A percentile compares a stretch with the other conserved stretches of the same genome.
Conservation (phyloP, 257 asterid genomes). For the Scutellaria barbata region DNA sequence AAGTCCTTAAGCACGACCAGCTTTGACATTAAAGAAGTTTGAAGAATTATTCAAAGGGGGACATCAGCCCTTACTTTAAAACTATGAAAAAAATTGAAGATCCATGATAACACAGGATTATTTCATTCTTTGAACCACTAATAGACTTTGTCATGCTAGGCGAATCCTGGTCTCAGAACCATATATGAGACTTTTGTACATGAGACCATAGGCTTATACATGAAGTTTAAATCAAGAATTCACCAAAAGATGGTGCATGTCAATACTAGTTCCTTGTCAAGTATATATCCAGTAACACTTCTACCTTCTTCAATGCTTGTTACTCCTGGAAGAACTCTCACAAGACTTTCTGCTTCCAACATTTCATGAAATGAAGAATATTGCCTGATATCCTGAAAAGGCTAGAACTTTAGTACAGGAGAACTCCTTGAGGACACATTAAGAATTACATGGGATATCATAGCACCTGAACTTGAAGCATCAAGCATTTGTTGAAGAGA, state of each 20-base stretch:
- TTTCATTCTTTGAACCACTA: too few relatives aligned
- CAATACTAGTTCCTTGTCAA: not conserved
- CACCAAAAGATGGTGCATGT: not conserved
- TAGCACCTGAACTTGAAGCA: slow-evolving; percentile 82
- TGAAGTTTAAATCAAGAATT: not conserved
- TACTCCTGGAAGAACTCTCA: slow-evolving; percentile 82
- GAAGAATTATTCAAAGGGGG: too few relatives aligned
- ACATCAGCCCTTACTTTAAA: not conserved
- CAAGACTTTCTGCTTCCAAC: slow-evolving; percentile 71
- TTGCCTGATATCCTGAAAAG: slow-evolving; percentile 62
- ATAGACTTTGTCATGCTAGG: not conserved
- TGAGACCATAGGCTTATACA: not conserved
- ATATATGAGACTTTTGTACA: not conserved
- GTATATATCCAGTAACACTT: not conserved
- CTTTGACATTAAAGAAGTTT: too few relatives aligned
- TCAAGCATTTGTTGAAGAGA: slow-evolving; percentile 72
- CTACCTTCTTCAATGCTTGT: slow-evolving; percentile 70
- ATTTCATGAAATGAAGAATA: slow-evolving; percentile 81
- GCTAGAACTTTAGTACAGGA: slow-evolving; percentile 25
- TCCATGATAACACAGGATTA: not conserved
- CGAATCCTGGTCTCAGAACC: not conserved
- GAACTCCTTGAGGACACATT: slow-evolving; percentile 16
- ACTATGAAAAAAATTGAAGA: not conserved
- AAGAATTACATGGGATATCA: slow-evolving; percentile 34
- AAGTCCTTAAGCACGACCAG: too few relatives aligned